Conservation (phyloP, 768 basidiomycete genomes). For the Leccinum truebloodii region DNA sequence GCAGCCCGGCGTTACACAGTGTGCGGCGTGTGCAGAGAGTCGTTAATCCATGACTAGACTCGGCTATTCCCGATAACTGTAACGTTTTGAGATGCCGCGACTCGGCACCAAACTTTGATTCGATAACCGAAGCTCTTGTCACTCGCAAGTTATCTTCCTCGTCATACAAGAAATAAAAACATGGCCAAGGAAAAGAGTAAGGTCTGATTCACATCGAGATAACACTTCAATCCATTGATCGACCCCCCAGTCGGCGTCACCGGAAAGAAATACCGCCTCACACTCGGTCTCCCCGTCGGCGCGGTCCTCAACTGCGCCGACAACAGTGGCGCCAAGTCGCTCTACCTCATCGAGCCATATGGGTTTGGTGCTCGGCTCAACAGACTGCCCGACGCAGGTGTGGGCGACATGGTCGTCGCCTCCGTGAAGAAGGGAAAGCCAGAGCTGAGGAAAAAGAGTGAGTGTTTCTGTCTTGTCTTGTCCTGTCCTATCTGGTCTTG, state of each 20-base stretch:
- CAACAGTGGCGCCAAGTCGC: constrained; percentile 98
- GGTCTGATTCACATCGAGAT: background rate
- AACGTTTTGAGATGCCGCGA: constrained; percentile 19
- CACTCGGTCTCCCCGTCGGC: constrained; percentile 89
- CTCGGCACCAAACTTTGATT: constrained; percentile 26
- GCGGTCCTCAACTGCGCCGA: constrained; percentile 98
- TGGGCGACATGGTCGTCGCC: constrained; percentile 94
- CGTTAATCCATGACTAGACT: background rate
- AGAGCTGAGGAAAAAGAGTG: constrained; percentile 99
- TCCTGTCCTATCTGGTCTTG: background rate
- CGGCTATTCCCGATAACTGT: constrained; percentile 17
- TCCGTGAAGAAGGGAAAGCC: constrained; percentile 99
- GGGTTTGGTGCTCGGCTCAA: constrained; percentile 96
- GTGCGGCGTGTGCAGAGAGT: background rate
- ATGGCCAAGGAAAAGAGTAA: constrained; percentile 31
- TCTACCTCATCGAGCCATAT: constrained; percentile 93
- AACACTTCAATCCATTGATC: background rate
- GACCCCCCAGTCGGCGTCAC: constrained; percentile 51
- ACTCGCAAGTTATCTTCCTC: constrained; percentile 1
- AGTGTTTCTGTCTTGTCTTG: constrained; percentile 35
- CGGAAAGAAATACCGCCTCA: constrained; percentile 97
- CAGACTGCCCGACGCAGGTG: constrained; percentile 94
- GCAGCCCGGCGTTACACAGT: no score
- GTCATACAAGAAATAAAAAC: constrained; percentile 1
- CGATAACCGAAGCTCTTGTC: background rate